Base-by-base conservation (phyloP, 768 basidiomycete genomes). In the Mycena olivaceomarginata region DNA sequence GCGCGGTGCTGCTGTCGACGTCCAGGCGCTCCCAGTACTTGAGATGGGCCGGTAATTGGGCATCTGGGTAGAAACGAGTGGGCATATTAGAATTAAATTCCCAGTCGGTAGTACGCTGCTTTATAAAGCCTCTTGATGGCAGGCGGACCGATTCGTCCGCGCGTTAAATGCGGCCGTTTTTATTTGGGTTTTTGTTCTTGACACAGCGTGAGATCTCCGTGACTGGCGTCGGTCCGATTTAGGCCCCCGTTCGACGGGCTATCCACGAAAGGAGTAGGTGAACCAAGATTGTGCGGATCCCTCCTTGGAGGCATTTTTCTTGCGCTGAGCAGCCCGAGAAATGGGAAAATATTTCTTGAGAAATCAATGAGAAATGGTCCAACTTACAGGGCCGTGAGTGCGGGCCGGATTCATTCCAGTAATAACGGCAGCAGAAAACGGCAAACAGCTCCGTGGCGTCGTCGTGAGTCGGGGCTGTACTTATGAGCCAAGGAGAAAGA, bases 11-110 rank as follows among this genome's bases (percentile, higher is more conserved):
- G 43, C 64, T 59, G 12, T 70, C 46, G 22, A 48, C 15, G 69
- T 79, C 78, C 13, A 79, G 78, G 7, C 72, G 62, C 57, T 79
- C 78, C 78, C 78, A 79, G 40, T 51, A 46, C 71, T 73, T 53
- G 4, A 79, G 72, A 67, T 79, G 72, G 7, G 67, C 13, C 2
- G 75, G 78, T 62, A 79, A 53, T 6, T 75, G 72, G 9, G 75
- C 67, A 20, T 72, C 60, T 1, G 74, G 78, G 63, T 79, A 75
- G 39, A 72, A 72, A 20, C 31, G 31, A 31, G 31, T 31, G 31
- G 31, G 31, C 75, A 76, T 76, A 45, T n/a, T 22, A 57, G 57
- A n/a, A 40, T 69, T 31, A 12, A 20, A 37, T 20, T 56, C 12
- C 25, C 48, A 31, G 31, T 31, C 31, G 31, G 25, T 20, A 51